Evolutionary conservation across 495 filamentous ascomycete species (phyloP).

Genomic region (Penicillium bialowiezense): DNA sequence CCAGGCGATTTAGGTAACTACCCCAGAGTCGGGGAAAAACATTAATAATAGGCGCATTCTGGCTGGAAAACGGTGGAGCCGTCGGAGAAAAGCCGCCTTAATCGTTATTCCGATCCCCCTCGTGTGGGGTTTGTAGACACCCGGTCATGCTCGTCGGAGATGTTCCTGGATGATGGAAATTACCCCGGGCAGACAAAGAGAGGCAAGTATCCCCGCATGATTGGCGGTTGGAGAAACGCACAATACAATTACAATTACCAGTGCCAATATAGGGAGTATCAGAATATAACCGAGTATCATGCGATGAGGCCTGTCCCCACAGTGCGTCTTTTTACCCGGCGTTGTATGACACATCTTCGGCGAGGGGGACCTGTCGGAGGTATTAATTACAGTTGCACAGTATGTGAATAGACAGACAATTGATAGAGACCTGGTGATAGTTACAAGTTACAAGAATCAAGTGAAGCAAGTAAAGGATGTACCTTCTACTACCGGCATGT

Average conservation of each 20-base stretch:
- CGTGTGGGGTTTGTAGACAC: constrained; percentile 4
- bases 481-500: constrained; percentile 2
- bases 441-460: too few species aligned
- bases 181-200: too few species aligned
- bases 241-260: too few species aligned
- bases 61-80: constrained; percentile 11
- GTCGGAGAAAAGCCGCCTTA: constrained; percentile 18
- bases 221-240: too few species aligned
- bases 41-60: background rate
- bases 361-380: constrained; percentile 18
- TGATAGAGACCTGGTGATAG: background rate
- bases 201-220: too few species aligned
- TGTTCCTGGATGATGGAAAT: too few species aligned
- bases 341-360: constrained; percentile 27
- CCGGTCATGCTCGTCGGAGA: too few species aligned
- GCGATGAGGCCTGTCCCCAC: constrained; percentile 15
- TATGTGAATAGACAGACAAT: too few species aligned
- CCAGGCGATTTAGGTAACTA: too few species aligned
- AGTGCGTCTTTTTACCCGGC: constrained; percentile 29
- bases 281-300: background rate
- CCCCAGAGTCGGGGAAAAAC: background rate
- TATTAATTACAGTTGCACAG: too few species aligned
- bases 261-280: too few species aligned
- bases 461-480: background rate
- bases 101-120: background rate